Percentiles rank a stretch among this genome's conserved stretches.
These are phyloP conservation scores for Quercus mongolica DNA, from an alignment of 306 rosid genomes.

Conservation along the genomic window DNA sequence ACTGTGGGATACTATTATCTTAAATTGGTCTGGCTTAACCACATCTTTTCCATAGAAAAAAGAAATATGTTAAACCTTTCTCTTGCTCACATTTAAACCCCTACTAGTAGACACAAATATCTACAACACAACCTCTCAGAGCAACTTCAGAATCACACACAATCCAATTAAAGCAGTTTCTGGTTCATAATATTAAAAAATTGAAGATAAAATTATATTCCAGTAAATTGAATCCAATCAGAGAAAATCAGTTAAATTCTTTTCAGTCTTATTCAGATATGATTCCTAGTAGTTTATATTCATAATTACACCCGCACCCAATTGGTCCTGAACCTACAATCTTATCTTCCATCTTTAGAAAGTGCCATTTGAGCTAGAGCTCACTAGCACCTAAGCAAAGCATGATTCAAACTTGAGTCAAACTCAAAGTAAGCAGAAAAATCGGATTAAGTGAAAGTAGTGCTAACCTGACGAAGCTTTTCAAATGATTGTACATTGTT, in stretches of 20 bases:
- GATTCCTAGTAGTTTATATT: background rate
- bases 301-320: too few species aligned
- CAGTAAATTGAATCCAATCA: background rate
- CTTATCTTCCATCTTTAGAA: too few species aligned
- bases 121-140: background rate
- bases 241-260: background rate
- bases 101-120: background rate
- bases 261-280: background rate
- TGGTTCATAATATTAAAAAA: background rate
- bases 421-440: background rate
- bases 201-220: background rate
- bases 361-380: too few species aligned
- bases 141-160: background rate
- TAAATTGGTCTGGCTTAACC: background rate
- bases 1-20: background rate
- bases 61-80: background rate
- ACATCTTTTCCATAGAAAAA: background rate
- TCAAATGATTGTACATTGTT: slow-evolving; percentile 97
- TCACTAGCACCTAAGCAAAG: background rate
- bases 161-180: background rate
- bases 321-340: too few species aligned
- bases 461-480: slow-evolving; percentile 93
- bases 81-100: background rate
- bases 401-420: background rate
- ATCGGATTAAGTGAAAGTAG: background rate